These are phyloP conservation scores for Athelia sp. DNA, from an alignment of 1,284 basidiomycete genomes.

Conservation along the genomic window DNA sequence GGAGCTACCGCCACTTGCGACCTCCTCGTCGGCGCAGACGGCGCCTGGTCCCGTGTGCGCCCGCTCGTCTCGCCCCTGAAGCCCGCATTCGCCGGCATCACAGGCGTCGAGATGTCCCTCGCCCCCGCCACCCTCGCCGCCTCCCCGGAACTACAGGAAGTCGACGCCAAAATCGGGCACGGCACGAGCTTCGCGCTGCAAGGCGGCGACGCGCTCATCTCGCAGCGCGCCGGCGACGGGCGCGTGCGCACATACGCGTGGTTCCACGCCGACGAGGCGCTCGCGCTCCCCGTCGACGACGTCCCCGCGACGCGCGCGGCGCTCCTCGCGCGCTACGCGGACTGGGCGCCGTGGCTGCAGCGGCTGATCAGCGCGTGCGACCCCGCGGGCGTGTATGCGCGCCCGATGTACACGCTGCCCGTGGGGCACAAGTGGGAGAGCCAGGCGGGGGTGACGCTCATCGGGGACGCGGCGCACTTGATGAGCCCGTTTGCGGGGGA, in stretches of 20 bases:
- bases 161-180: slow-evolving; percentile 21
- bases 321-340: slow-evolving; percentile 6
- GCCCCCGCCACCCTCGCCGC: no score
- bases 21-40: slow-evolving; percentile 41
- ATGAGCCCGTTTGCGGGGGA: slow-evolving; percentile 41
- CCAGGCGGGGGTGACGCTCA: slow-evolving; percentile 11
- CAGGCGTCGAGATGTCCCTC: slow-evolving; percentile 23
- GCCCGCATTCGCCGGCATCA: slow-evolving; percentile 31
- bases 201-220: slow-evolving; percentile 21
- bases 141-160: slow-evolving; percentile 15
- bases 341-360: slow-evolving; percentile 11
- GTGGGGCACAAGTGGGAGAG: background rate
- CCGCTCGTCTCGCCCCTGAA: slow-evolving; percentile 23
- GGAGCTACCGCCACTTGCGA: slow-evolving; percentile 15
- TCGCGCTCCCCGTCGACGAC: background rate
- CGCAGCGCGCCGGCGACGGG: slow-evolving; percentile 28
- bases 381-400: slow-evolving; percentile 6
- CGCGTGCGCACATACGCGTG: slow-evolving; percentile 26
- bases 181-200: slow-evolving; percentile 23
- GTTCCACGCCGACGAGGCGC: slow-evolving; percentile 18
- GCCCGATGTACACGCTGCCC: background rate
- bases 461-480: slow-evolving; percentile 44
- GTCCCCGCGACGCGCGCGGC: slow-evolving; percentile 1
- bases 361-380: slow-evolving; percentile 2
- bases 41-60: slow-evolving; percentile 37